These are phyloP conservation scores for Rhizophlyctis rosea DNA, from an alignment of 192 early-diverging fungal species.

Conservation along the genomic window DNA sequence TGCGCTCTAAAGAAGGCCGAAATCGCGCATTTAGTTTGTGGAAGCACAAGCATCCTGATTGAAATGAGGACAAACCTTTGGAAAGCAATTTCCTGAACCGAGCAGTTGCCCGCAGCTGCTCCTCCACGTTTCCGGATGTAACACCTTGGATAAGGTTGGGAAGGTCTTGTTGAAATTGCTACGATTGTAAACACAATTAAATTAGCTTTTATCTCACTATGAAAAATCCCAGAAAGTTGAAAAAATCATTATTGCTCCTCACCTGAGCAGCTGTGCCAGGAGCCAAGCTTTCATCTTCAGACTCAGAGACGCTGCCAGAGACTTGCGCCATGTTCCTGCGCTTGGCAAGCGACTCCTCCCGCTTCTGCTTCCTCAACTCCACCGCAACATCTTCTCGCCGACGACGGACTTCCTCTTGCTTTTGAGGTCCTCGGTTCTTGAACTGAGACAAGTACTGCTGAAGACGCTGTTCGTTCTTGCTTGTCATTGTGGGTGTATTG, in stretches of 20 bases:
- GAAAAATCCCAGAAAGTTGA: too few relatives aligned
- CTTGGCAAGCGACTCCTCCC: slow-evolving; percentile 90
- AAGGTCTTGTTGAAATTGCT: slow-evolving; percentile 71
- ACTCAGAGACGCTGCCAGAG: slow-evolving; percentile 51
- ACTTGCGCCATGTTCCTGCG: slow-evolving; percentile 75
- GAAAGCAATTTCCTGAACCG: slow-evolving; percentile 95
- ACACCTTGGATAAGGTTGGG: slow-evolving; percentile 76
- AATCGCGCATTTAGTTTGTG: too few relatives aligned
- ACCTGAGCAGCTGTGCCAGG: slow-evolving; percentile 56
- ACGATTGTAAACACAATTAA: too few relatives aligned
- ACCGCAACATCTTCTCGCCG: slow-evolving; percentile 90
- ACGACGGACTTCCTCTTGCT: slow-evolving; percentile 87
- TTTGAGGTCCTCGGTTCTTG: slow-evolving; percentile 85
- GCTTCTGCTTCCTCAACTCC: slow-evolving; percentile 93
- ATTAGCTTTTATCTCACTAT: too few relatives aligned
- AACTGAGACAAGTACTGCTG: too few relatives aligned
- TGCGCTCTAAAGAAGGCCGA: slow-evolving; percentile 72
- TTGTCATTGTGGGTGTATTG: too few relatives aligned
- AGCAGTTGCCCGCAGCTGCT: slow-evolving; percentile 76
- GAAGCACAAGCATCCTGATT: too few relatives aligned
- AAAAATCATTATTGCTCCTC: too few relatives aligned
- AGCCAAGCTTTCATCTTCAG: slow-evolving; percentile 70
- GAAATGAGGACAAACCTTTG: slow-evolving; percentile 45
- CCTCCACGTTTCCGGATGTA: slow-evolving; percentile 72
- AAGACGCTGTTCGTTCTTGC: slow-evolving; percentile 30